These are phyloP conservation scores for Moniliophthora roreri DNA, from an alignment of 1,284 basidiomycete species.

Conservation along the genomic window DNA sequence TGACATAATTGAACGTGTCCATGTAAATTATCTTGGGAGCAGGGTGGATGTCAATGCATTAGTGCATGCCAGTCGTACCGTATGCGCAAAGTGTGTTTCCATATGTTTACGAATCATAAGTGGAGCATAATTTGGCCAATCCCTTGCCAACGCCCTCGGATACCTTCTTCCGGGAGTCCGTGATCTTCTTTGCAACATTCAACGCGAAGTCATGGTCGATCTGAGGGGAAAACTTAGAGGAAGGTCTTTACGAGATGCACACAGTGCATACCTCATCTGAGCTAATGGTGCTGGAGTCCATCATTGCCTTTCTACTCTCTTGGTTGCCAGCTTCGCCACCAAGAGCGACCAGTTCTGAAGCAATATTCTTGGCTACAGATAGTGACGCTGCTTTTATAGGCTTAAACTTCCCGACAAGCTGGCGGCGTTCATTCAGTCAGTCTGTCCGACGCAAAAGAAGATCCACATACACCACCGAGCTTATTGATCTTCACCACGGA, in stretches of 20 bases:
- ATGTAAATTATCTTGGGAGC: not conserved
- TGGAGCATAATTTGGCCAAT: slow-evolving; percentile 50
- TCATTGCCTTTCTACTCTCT: slow-evolving; percentile 52
- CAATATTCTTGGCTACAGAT: slow-evolving; percentile 55
- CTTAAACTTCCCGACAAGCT: slow-evolving; percentile 70
- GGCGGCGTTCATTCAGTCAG: slow-evolving; percentile 5
- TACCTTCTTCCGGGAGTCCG: slow-evolving; percentile 67
- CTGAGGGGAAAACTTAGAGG: slow-evolving; percentile 32
- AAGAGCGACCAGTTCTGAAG: slow-evolving; percentile 46
- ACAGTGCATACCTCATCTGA: slow-evolving; percentile 40
- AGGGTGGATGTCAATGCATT: not conserved
- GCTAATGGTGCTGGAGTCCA: slow-evolving; percentile 47
- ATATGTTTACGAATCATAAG: slow-evolving; percentile 28
- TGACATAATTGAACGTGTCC: not conserved
- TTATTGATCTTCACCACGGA: slow-evolving; percentile 72
- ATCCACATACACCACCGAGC: slow-evolving; percentile 55
- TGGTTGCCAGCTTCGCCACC: slow-evolving; percentile 49
- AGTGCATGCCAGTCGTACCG: not conserved
- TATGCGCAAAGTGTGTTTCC: not conserved
- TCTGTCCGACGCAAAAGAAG: slow-evolving; percentile 1
- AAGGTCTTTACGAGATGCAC: not conserved
- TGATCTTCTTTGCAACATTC: slow-evolving; percentile 60
- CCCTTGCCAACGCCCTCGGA: slow-evolving; percentile 74
- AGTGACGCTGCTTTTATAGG: slow-evolving; percentile 53
- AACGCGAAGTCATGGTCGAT: slow-evolving; percentile 66